Evolutionary conservation across 23 red algal genomes (phyloP), one percentile per base, ranked within the genome.

Genomic region (Gracilaria caudata): DNA sequence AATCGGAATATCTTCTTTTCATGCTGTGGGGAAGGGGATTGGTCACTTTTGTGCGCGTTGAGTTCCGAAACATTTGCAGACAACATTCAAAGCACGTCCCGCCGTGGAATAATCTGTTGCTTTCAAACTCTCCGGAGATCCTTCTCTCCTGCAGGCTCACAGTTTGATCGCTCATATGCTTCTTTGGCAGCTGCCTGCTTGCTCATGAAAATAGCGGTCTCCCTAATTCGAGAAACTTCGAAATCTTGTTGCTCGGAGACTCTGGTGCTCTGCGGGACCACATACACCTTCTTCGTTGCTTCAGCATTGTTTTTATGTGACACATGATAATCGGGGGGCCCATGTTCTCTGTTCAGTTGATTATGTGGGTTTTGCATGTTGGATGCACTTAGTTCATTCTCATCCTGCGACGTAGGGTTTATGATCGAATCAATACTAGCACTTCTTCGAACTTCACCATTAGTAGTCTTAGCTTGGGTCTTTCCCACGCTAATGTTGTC

Each of bases 151-250:
- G 5, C 8, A 32, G 70, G 39, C 13, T 75, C 70, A 47, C 39
- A 49, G 24, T 47, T 75, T 24, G 70, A 75, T 47, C 33, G 37
- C 25, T 75, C 70, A 75, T 46, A 75, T 75, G 70, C 70, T 47
- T 33, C 70, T 20, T 75, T 75, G 3, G 70, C 70, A 49, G 70
- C 70, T 2, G 70, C 70, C 43, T 75, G 70, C 26, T 19, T 45
- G 40, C 39, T 75, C 70, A 75, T 38, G 29, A 75, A 75, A 16
- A 75, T 75, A 21, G 70, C 70, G 0, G 70, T 75, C 40, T 75
- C 70, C 26, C 40, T 45, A 19, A 29, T 40, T 11, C 70, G 37
- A 43, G n/a, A 43, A 49, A 75, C 38, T 49, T 46, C 43, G 11
- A 49, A 24, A 11, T 25, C 40, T 26, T 47, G 70, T 25, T 24